A percentile compares a stretch with the other conserved stretches of the same genome.
Evolutionary conservation across 129 eudicot species (phyloP).

Genomic region (Chrysanthemum lavandulifolium): DNA sequence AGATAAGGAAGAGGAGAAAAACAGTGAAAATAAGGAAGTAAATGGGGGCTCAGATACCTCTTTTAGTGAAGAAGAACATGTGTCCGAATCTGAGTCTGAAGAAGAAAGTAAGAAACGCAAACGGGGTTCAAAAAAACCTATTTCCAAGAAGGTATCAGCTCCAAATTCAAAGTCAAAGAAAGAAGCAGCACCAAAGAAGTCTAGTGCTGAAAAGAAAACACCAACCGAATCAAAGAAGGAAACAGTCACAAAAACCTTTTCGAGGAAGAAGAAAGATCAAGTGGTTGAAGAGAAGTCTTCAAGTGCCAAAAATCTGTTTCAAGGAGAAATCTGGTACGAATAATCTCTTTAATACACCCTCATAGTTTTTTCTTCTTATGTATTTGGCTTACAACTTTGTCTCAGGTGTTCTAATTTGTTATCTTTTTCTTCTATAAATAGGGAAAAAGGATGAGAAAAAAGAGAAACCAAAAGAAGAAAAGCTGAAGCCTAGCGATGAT

Average conservation of each 20-base stretch:
- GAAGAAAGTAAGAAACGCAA: slow-evolving; percentile 43
- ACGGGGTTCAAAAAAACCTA: slow-evolving; percentile 35
- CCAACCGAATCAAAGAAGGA: slow-evolving; percentile 48
- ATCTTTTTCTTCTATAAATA: slow-evolving; percentile 23
- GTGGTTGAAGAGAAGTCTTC: slow-evolving; percentile 58
- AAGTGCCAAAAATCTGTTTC: slow-evolving; percentile 51
- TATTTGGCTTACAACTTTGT: not conserved
- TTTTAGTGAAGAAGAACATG: slow-evolving; percentile 58
- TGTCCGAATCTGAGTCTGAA: slow-evolving; percentile 54
- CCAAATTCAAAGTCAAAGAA: slow-evolving; percentile 49
- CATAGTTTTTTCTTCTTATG: not conserved
- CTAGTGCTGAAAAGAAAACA: slow-evolving; percentile 48
- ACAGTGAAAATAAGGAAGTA: slow-evolving; percentile 40
- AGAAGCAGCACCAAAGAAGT: slow-evolving; percentile 36
- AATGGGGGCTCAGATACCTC: slow-evolving; percentile 58
- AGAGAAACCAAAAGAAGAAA: slow-evolving; percentile 66
- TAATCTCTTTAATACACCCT: not conserved
- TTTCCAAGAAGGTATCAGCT: slow-evolving; percentile 48
- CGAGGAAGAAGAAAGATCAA: slow-evolving; percentile 70
- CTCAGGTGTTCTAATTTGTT: slow-evolving; percentile 11
- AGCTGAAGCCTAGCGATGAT: slow-evolving; percentile 62
- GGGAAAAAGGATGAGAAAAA: slow-evolving; percentile 69
- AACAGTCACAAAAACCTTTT: slow-evolving; percentile 50
- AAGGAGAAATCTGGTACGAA: slow-evolving; percentile 70
- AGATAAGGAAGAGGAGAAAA: slow-evolving; percentile 39